phyloP scores from a whole-genome alignment of 768 basidiomycete genomes.

The Boletus subparvulus region DNA sequence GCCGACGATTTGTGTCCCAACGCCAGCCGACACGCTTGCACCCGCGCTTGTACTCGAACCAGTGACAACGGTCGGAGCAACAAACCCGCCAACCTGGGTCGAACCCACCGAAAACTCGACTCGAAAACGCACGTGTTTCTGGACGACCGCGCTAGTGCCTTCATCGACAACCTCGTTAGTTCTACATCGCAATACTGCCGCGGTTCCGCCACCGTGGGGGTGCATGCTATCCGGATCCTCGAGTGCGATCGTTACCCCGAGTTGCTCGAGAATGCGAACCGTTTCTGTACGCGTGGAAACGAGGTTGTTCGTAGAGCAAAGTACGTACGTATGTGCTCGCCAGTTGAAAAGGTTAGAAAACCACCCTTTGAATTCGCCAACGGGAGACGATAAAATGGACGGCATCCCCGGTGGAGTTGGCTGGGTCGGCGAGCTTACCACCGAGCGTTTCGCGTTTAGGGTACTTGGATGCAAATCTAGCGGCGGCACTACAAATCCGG shows the following conservation, averaged over 20 bases:
- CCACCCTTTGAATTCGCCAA: slow-evolving; percentile 88
- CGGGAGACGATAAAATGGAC: slow-evolving; percentile 62
- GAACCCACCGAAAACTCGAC: slow-evolving; percentile 62
- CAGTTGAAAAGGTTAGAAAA: slow-evolving; percentile 95
- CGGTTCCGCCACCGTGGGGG: slow-evolving; percentile 35
- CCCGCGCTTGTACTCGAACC: slow-evolving; percentile 18
- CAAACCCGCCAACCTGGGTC: slow-evolving; percentile 24
- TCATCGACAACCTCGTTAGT: slow-evolving; percentile 49
- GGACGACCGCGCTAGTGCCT: slow-evolving; percentile 38
- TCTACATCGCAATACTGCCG: slow-evolving; percentile 47
- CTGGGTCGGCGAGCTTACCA: slow-evolving; percentile 49
- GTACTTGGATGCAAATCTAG: slow-evolving; percentile 48
- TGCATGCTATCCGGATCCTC: slow-evolving; percentile 43
- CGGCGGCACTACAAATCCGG: slow-evolving; percentile 45
- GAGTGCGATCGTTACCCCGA: slow-evolving; percentile 63
- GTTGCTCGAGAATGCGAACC: slow-evolving; percentile 57
- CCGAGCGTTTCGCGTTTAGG: slow-evolving; percentile 47
- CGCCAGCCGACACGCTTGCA: not conserved
- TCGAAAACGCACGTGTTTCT: slow-evolving; percentile 81
- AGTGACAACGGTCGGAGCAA: slow-evolving; percentile 17
- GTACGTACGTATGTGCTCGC: slow-evolving; percentile 59
- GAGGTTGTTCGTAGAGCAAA: slow-evolving; percentile 59
- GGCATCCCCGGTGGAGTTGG: slow-evolving; percentile 38
- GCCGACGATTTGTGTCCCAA: not conserved
- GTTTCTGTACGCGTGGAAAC: slow-evolving; percentile 64